A percentile compares a stretch with the other conserved stretches of the same genome.
These are phyloP conservation scores for Phaseolus lunatus DNA, from an alignment of 306 rosid genomes.

Conservation along the genomic window DNA sequence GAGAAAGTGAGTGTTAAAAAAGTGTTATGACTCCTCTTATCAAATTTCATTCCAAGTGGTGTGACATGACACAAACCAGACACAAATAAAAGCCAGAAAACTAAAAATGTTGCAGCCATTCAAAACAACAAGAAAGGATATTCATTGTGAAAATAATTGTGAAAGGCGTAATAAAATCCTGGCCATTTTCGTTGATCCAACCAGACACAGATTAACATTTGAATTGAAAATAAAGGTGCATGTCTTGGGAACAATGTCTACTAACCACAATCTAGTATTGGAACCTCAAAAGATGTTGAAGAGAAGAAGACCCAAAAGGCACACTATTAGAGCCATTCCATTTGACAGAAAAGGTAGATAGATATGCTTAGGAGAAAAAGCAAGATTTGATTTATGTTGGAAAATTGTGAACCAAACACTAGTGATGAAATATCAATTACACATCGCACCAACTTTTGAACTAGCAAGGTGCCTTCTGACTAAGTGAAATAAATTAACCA, in stretches of 20 bases:
- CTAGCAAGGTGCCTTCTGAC: constrained; percentile 48
- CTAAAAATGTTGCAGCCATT: constrained; percentile 41
- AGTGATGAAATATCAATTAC: constrained; percentile 49
- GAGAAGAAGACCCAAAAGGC: constrained; percentile 41
- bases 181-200: constrained; percentile 8
- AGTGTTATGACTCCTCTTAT: too few species aligned
- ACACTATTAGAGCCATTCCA: constrained; percentile 37
- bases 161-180: constrained; percentile 23
- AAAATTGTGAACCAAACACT: constrained; percentile 50
- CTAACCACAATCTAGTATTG: constrained; percentile 44
- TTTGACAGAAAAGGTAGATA: constrained; percentile 50
- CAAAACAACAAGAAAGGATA: constrained; percentile 29
- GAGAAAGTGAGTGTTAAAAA: too few species aligned
- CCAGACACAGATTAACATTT: constrained; percentile 27
- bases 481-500: constrained; percentile 25
- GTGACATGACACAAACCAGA: constrained; percentile 45
- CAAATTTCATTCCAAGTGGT: constrained; percentile 19
- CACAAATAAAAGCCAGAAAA: constrained; percentile 13
- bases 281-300: constrained; percentile 34
- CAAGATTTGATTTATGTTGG: constrained; percentile 46
- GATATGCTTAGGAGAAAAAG: constrained; percentile 47
- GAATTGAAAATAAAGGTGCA: constrained; percentile 37
- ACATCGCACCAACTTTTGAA: constrained; percentile 46
- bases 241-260: constrained; percentile 37
- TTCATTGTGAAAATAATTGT: constrained; percentile 35